Evolutionary conservation across 2,329 filamentous ascomycete genomes (phyloP), one percentile per base, ranked within the genome.

Genomic region (Penicillium sp.): DNA sequence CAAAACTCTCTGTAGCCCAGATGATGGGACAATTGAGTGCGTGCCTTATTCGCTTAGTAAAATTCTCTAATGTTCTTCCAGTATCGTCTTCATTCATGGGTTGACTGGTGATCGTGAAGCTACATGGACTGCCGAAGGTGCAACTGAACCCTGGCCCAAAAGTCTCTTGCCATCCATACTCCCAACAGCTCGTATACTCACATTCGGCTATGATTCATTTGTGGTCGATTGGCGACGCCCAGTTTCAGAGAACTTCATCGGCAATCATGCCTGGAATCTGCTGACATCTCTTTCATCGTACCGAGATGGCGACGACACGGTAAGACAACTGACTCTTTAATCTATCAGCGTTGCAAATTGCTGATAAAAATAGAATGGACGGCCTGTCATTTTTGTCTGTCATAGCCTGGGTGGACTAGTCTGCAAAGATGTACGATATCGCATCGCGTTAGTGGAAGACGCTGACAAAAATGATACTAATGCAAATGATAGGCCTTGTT

Each of bases 351-450:
- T 23, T 23, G 23, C 23, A 5, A 5, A 3, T 23, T 5, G 5
- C 5, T 23, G 23, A 23, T 5, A 23, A 3, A 5, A 23, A 23
- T 23, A 23, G 23, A 23, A 5, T 23, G 23, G 5, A 29, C 62
- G 62, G 7, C 59, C 65, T 4, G 50, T 70, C 9, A 61, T 69
- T 7, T 69, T 69, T 34, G 60, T 70, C 29, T 51, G 47, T 11
- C 66, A 70, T 41, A 67, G 66, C 38, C 43, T 70, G 9, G 68
- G 66, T 2, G 66, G 67, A 2, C 57, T 71, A 23, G 66, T 70
- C 0, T 66, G 55, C 32, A 36, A 36, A 7, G 16, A 36, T 14
- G 34, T 14, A 36, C 23, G 23, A 23, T 23, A 23, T 5, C 23
- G 23, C 23, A 5, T 23, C 5, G 3, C 3, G 5, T 3, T 23